These are phyloP conservation scores for Saposhnikovia divaricata DNA, from an alignment of 129 eudicot genomes.

Conservation along the genomic window DNA sequence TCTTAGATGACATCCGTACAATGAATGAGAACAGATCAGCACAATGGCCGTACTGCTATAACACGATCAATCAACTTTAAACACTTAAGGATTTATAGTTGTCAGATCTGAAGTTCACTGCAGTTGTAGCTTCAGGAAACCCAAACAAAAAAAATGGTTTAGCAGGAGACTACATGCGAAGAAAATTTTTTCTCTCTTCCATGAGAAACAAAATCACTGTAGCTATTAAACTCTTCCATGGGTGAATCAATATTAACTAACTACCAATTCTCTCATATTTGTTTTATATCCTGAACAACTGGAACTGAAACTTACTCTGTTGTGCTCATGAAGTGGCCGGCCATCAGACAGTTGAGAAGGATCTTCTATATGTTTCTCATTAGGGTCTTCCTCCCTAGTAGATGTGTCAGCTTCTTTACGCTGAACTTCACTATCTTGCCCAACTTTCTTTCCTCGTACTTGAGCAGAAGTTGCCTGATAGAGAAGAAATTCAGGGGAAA, in stretches of 20 bases:
- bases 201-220: too few species aligned
- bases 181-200: too few species aligned
- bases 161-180: not conserved
- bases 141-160: not conserved
- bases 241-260: not conserved
- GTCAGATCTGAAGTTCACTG: not conserved
- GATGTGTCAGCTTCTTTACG: conserved; percentile 52
- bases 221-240: not conserved
- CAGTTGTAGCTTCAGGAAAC: not conserved
- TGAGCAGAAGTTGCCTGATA: conserved; percentile 56
- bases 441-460: conserved; percentile 56
- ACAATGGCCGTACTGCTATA: not conserved
- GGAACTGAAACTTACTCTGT: conserved; percentile 37
- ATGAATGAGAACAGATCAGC: not conserved
- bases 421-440: conserved; percentile 53
- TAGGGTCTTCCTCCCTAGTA: conserved; percentile 39
- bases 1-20: not conserved
- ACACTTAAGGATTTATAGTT: not conserved
- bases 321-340: conserved; percentile 42
- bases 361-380: conserved; percentile 48
- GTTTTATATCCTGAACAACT: conserved; percentile 5
- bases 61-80: not conserved
- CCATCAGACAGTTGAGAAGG: conserved; percentile 34
- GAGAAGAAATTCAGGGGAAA: conserved; percentile 3
- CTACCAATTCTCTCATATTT: not conserved